Percentiles rank a stretch among this genome's conserved stretches.
Conservation (phyloP, 805 yeast genomes). For the Ogataea paradorogensis region DNA sequence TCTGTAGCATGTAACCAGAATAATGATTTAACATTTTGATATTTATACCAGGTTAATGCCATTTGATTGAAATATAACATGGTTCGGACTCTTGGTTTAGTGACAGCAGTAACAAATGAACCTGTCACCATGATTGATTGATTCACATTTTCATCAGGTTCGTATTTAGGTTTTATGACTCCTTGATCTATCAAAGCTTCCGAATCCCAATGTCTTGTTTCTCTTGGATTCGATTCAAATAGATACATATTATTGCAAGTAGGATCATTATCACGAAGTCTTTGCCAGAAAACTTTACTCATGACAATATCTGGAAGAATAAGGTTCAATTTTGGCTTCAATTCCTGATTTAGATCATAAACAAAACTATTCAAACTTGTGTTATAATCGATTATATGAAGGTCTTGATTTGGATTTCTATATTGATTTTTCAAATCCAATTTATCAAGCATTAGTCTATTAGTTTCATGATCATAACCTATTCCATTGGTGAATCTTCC, state of each 20-base stretch:
- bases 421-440: conserved; percentile 38
- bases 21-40: conserved; percentile 62
- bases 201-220: conserved; percentile 20
- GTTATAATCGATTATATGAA: conserved; percentile 58
- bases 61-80: conserved; percentile 31
- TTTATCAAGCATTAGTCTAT: conserved; percentile 42
- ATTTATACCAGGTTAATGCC: conserved; percentile 35
- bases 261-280: conserved; percentile 6
- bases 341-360: conserved; percentile 53
- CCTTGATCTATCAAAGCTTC: conserved; percentile 40
- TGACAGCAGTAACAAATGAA: conserved; percentile 37
- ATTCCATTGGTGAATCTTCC: conserved; percentile 11
- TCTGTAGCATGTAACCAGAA: conserved; percentile 62
- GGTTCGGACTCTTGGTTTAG: conserved; percentile 56
- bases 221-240: conserved; percentile 16
- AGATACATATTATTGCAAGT: conserved; percentile 14
- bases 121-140: conserved; percentile 31
- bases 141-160: conserved; percentile 22
- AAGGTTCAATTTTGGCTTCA: conserved; percentile 62
- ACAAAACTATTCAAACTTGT: conserved; percentile 62
- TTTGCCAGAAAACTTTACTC: conserved; percentile 25
- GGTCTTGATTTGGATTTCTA: conserved; percentile 34
- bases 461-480: conserved; percentile 14
- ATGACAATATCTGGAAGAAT: conserved; percentile 37
- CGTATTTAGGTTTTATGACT: conserved; percentile 36